phyloP scores from a whole-genome alignment of 306 rosid genomes.

The Lotus japonicus region DNA sequence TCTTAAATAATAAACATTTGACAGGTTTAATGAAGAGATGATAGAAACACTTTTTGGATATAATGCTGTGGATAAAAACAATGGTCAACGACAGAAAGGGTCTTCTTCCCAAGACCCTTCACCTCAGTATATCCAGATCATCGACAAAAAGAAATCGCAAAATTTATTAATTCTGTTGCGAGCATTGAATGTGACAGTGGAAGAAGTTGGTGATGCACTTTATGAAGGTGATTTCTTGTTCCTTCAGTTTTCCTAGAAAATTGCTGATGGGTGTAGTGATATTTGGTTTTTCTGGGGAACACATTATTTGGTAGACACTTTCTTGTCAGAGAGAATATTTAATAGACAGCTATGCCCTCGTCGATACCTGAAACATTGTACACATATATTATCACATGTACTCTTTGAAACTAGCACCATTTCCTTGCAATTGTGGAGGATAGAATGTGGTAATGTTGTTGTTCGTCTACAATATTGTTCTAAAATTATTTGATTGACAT shows the following conservation, averaged over 20 bases:
- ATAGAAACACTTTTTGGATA: slow-evolving; percentile 89
- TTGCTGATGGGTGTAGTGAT: not conserved
- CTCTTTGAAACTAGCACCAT: not conserved
- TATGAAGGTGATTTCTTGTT: slow-evolving; percentile 58
- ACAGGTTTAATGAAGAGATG: slow-evolving; percentile 94
- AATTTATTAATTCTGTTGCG: slow-evolving; percentile 78
- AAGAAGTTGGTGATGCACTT: slow-evolving; percentile 90
- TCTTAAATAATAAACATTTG: slow-evolving; percentile 3
- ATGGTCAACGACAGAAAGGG: slow-evolving; percentile 46
- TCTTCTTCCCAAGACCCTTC: slow-evolving; percentile 50
- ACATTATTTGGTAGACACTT: not conserved
- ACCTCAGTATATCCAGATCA: slow-evolving; percentile 61
- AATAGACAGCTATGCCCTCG: not conserved
- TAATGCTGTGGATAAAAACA: slow-evolving; percentile 47
- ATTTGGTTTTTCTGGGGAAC: slow-evolving; percentile 6
- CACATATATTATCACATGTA: not conserved
- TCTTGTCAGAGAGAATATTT: not conserved
- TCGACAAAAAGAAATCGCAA: slow-evolving; percentile 75
- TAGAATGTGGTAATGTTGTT: not conserved
- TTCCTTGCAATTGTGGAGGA: not conserved
- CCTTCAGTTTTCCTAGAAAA: not conserved
- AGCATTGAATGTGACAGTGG: slow-evolving; percentile 79
- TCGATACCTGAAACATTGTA: not conserved
- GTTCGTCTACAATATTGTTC: not conserved
- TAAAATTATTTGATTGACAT: not conserved